A percentile compares a stretch with the other conserved stretches of the same genome.
phyloP scores from a whole-genome alignment of 768 basidiomycete species.

The Tulasnella sp. region DNA sequence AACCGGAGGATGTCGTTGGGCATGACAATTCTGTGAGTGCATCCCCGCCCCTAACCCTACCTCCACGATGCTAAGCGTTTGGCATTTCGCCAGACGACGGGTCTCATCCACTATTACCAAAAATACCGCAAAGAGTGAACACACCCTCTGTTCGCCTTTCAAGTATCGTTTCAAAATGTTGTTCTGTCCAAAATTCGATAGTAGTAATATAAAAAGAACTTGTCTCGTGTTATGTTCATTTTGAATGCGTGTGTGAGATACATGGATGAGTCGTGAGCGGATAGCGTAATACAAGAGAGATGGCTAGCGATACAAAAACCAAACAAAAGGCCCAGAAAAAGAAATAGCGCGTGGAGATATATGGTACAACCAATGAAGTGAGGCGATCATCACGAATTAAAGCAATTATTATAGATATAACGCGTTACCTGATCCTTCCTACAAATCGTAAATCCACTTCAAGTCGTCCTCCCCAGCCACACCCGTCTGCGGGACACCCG shows the following conservation, averaged over 20 bases:
- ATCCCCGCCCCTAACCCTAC: not conserved
- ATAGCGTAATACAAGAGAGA: too few species aligned
- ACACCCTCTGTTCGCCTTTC: not conserved
- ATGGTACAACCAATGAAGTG: not conserved
- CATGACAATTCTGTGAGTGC: constrained; percentile 69
- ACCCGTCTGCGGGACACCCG: too few species aligned
- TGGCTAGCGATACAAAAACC: too few species aligned
- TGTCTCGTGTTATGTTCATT: too few species aligned
- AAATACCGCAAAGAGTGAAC: constrained; percentile 42
- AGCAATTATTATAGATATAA: not conserved
- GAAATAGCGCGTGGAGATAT: too few species aligned
- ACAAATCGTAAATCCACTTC: too few species aligned
- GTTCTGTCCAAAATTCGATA: not conserved
- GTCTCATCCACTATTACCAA: constrained; percentile 95
- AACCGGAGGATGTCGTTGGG: constrained; percentile 62
- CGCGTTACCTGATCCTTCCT: too few species aligned
- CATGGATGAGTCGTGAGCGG: too few species aligned
- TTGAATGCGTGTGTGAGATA: too few species aligned
- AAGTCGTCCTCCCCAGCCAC: too few species aligned
- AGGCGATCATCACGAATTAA: not conserved
- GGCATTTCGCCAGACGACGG: constrained; percentile 57
- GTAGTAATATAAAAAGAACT: too few species aligned
- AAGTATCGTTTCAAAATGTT: not conserved
- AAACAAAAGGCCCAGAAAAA: too few species aligned
- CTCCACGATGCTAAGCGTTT: not conserved